Base-by-base conservation (phyloP, 179 eudicot species). In the Patellifolia procumbens region DNA sequence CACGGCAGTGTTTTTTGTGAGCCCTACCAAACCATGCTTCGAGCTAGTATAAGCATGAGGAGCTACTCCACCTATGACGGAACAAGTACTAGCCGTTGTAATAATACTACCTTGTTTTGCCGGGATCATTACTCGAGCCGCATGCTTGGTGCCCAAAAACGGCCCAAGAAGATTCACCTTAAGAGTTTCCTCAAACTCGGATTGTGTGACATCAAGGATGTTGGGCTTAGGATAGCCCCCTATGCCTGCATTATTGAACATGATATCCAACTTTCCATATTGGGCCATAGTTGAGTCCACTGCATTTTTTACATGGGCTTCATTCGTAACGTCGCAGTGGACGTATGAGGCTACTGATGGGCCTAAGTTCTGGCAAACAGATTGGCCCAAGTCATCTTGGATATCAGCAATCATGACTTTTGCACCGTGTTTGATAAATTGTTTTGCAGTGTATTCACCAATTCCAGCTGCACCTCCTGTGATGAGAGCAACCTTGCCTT, bases 61-160 rank as follows among this genome's bases (percentile, higher is more conserved):
- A 5, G 3, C 5, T 37, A 37, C 39, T 2, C 39, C 39, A 2
- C 39, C 39, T 37, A 37, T 37, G 39, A 5, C 5, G 5, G 39
- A 37, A 5, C 39, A 37, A 37, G 5, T 37, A 37, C 39, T 37
- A 2, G 39, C 39, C 39, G 39, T 37, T 37, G 39, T 37, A 37
- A 37, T 37, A 2, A 37, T 37, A 5, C 3, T 37, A 37, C 87
- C 87, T 12, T 52, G 39, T 45, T 59, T 53, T 1, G 22, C 29
- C 22, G 83, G 83, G 35, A 79, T 67, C 85, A 84, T 84, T 2
- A 80, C 83, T 32, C 74, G 31, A 4, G 87, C 81, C 1, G 81
- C 87, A 13, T 82, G 76, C 52, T 79, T 82, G 1, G 76, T 80
- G 2, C 85, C 78, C 2, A 74, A 34, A 26, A 79, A 74, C 0